Evolutionary conservation across 2,329 filamentous ascomycete species (phyloP).

Genomic region (Ophiostoma triangulosporum): DNA sequence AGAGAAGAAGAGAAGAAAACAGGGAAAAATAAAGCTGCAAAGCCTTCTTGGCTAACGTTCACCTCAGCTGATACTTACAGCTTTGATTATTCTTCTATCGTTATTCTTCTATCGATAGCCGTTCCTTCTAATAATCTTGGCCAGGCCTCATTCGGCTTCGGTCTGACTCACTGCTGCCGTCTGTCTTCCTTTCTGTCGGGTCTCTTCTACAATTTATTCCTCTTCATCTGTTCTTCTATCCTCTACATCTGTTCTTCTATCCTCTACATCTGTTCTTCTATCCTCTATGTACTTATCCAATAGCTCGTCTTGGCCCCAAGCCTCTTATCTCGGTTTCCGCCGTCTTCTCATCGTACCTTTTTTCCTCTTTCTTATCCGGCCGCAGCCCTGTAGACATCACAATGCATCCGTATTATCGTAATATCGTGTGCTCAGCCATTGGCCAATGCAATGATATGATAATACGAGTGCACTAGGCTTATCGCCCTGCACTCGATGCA

Average conservation of each 20-base stretch:
- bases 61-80: too few relatives aligned
- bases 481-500: too few relatives aligned
- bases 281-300: not conserved
- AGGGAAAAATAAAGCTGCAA: too few relatives aligned
- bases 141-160: too few relatives aligned
- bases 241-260: not conserved
- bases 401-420: not conserved
- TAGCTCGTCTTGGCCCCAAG: not conserved
- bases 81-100: too few relatives aligned
- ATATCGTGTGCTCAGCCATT: not conserved
- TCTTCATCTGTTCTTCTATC: not conserved
- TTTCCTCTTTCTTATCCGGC: not conserved
- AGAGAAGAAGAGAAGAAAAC: too few relatives aligned
- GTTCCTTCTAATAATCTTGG: too few relatives aligned
- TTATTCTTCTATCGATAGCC: too few relatives aligned
- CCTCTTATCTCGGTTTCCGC: not conserved
- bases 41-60: too few relatives aligned
- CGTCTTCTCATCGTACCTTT: not conserved
- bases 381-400: not conserved
- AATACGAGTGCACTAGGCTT: too few relatives aligned
- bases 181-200: not conserved
- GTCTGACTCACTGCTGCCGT: not conserved
- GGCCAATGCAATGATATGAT: too few relatives aligned
- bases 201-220: not conserved
- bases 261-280: not conserved